phyloP scores from a whole-genome alignment of 495 filamentous ascomycete species.

The Trichodelitschia bisporula region DNA sequence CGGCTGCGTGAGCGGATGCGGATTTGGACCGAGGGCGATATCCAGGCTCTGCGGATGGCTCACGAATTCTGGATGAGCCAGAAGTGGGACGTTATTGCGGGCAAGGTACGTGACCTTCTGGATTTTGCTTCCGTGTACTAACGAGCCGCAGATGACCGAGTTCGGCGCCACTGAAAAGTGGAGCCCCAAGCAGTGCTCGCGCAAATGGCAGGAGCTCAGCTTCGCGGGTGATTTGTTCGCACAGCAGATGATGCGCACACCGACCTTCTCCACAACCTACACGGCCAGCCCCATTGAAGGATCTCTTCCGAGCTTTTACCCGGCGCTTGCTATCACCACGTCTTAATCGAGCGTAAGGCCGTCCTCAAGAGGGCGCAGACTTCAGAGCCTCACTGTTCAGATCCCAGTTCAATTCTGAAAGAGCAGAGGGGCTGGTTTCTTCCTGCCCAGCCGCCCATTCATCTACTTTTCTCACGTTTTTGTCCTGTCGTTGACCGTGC shows the following conservation, averaged over 20 bases:
- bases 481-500: no score
- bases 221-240: constrained; percentile 3
- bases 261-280: no score
- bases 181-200: constrained; percentile 16
- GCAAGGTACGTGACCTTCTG: constrained; percentile 13
- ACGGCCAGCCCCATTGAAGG: no score
- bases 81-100: constrained; percentile 21
- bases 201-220: constrained; percentile 20
- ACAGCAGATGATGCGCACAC: neutral
- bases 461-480: no score
- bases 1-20: constrained; percentile 36
- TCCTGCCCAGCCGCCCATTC: no score
- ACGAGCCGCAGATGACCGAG: constrained; percentile 16
- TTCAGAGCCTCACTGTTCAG: no score
- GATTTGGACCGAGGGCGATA: constrained; percentile 41
- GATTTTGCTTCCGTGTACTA: neutral
- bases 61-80: constrained; percentile 20
- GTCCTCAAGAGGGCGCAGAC: no score
- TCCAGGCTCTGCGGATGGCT: constrained; percentile 15
- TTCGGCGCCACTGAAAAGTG: constrained; percentile 18
- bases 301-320: no score
- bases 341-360: no score
- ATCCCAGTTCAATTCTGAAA: no score
- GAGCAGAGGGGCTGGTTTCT: no score
- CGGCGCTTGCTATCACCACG: no score